Evolutionary conservation across 805 yeast species (phyloP).

Genomic region (Kazachstania martiniae): DNA sequence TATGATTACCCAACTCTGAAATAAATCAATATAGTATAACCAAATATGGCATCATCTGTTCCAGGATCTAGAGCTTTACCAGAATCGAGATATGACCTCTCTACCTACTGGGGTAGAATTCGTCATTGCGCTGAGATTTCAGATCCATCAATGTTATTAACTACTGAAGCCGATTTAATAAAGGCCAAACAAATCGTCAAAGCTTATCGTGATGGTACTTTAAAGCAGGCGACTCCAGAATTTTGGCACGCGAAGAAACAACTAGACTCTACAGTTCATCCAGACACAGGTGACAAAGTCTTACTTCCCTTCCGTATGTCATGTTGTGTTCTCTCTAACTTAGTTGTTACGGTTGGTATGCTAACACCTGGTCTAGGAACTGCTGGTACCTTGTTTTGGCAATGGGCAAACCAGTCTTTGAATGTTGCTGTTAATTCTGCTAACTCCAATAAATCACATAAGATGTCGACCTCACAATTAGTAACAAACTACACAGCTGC

Average conservation of each 20-base stretch:
- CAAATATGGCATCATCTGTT: slow-evolving; percentile 73
- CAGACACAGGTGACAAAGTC: slow-evolving; percentile 93
- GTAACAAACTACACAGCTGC: slow-evolving; percentile 75
- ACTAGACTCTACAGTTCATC: slow-evolving; percentile 88
- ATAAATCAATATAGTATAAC: too few species aligned
- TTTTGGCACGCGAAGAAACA: slow-evolving; percentile 83
- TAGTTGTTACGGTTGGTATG: slow-evolving; percentile 97
- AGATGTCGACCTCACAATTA: slow-evolving; percentile 69
- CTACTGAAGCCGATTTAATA: slow-evolving; percentile 51
- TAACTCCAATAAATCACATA: slow-evolving; percentile 91
- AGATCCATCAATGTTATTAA: slow-evolving; percentile 82
- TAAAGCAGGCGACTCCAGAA: slow-evolving; percentile 57
- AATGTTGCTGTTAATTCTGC: slow-evolving; percentile 96
- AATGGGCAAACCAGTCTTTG: slow-evolving; percentile 90
- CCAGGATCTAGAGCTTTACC: slow-evolving; percentile 78
- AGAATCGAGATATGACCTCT: slow-evolving; percentile 64
- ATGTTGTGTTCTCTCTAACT: slow-evolving; percentile 81
- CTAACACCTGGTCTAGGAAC: slow-evolving; percentile 87
- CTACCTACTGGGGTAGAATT: slow-evolving; percentile 88
- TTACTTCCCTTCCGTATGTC: slow-evolving; percentile 95
- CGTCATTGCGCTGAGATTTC: slow-evolving; percentile 88
- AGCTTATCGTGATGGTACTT: slow-evolving; percentile 62
- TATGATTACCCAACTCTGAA: too few species aligned
- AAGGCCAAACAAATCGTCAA: slow-evolving; percentile 55
- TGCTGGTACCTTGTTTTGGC: slow-evolving; percentile 93